These are phyloP conservation scores for Aspergillus cejpii DNA, from an alignment of 2,329 filamentous ascomycete genomes.

Conservation along the genomic window DNA sequence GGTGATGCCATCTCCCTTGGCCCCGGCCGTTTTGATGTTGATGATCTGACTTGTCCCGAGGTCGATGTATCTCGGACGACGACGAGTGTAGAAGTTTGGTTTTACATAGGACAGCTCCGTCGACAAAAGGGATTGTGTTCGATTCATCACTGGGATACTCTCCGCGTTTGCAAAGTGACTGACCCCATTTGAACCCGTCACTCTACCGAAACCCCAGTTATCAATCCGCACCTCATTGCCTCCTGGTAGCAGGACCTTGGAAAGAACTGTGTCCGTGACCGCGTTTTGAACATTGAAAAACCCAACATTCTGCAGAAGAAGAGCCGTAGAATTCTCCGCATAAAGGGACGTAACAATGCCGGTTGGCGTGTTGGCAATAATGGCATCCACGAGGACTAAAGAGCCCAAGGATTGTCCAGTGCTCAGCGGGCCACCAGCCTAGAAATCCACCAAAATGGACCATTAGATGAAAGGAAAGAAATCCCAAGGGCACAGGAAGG, in stretches of 20 bases:
- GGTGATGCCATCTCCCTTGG: background rate
- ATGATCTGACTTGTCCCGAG: background rate
- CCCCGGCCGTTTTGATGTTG: background rate
- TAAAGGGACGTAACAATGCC: slow-evolving; percentile 42
- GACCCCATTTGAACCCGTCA: slow-evolving; percentile 3
- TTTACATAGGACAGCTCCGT: background rate
- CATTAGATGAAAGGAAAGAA: no score
- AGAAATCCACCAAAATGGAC: slow-evolving; percentile 4
- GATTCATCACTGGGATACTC: slow-evolving; percentile 8
- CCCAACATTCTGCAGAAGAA: slow-evolving; percentile 16
- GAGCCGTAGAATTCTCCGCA: slow-evolving; percentile 17
- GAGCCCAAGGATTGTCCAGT: slow-evolving; percentile 46
- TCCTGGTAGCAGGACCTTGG: slow-evolving; percentile 10
- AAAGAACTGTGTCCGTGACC: slow-evolving; percentile 3
- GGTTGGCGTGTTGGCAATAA: slow-evolving; percentile 44
- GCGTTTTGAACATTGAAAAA: slow-evolving; percentile 15
- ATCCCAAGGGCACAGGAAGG: background rate
- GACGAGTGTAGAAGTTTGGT: slow-evolving; percentile 13
- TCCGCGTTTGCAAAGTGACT: slow-evolving; percentile 10
- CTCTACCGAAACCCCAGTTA: slow-evolving; percentile 20
- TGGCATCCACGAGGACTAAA: slow-evolving; percentile 49
- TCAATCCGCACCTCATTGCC: slow-evolving; percentile 14
- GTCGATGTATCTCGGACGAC: slow-evolving; percentile 1
- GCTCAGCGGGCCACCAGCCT: slow-evolving; percentile 33
- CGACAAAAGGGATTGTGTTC: slow-evolving; percentile 3